Evolutionary conservation across 768 basidiomycete genomes (phyloP).

Genomic region (Paxillus rubicundulus): DNA sequence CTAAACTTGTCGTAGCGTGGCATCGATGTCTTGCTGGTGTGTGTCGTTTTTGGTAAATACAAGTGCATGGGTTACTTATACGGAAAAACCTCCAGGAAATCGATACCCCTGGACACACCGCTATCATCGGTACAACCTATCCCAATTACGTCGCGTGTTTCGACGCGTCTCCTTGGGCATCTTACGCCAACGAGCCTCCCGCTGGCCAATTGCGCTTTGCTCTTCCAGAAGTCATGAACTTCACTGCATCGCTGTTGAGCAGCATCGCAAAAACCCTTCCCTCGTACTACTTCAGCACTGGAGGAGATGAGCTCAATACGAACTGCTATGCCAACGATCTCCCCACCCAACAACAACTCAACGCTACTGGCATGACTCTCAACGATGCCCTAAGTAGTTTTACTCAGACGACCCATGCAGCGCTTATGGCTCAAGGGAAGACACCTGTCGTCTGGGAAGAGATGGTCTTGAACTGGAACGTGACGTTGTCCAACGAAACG

Average conservation of each 20-base stretch:
- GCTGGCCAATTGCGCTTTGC: slow-evolving; percentile 81
- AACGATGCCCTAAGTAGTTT: slow-evolving; percentile 51
- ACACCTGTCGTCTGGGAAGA: slow-evolving; percentile 84
- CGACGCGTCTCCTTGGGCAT: slow-evolving; percentile 52
- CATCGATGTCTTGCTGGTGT: slow-evolving; percentile 63
- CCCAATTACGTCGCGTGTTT: slow-evolving; percentile 76
- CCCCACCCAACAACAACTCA: slow-evolving; percentile 54
- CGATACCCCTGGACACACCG: slow-evolving; percentile 83
- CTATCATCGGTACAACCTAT: slow-evolving; percentile 57
- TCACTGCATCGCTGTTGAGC: slow-evolving; percentile 52
- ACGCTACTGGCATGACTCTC: slow-evolving; percentile 49
- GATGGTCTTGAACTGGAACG: slow-evolving; percentile 42
- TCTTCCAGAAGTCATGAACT: slow-evolving; percentile 55
- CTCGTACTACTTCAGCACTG: slow-evolving; percentile 68
- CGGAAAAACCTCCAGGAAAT: slow-evolving; percentile 50
- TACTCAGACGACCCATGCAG: slow-evolving; percentile 37
- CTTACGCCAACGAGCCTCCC: slow-evolving; percentile 72
- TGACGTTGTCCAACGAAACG: slow-evolving; percentile 41
- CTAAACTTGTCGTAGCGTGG: slow-evolving; percentile 47
- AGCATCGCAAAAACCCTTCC: slow-evolving; percentile 52
- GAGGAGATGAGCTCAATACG: slow-evolving; percentile 78
- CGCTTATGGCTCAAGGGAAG: slow-evolving; percentile 57
- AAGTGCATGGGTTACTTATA: not conserved
- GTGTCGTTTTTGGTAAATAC: not conserved
- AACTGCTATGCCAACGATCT: slow-evolving; percentile 65